Base-by-base conservation (phyloP, 257 asterid genomes). In the Henckelia pumila region DNA sequence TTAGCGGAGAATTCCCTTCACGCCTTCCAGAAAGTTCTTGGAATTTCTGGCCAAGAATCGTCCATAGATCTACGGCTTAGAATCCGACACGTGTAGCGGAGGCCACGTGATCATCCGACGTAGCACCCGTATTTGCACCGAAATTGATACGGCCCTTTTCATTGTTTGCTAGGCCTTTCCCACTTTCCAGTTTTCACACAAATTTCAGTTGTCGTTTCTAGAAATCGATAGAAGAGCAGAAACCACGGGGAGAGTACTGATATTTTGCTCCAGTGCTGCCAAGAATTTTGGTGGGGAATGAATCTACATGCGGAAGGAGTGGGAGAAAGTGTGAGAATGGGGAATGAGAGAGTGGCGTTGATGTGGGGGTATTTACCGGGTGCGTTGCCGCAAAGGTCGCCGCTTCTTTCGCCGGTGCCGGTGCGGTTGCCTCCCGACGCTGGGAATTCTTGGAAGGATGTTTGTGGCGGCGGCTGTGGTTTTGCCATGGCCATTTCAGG, bases 301-400 rank as follows among this genome's bases (percentile, higher is more conserved):
- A 74, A 83, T 68, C 83, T 85, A 55, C 77, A 76, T 82, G 82
- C 84, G 76, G 88, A 73, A 75, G 86, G 85, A 81, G 80, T 70
- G 71, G 87, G 75, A 69, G 88, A 84, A 80, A 76, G 57, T 77
- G 68, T 68, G 87, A 73, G 67, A 67, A 81, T 73, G 90, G 84
- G 73, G 77, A 47, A 5, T 16, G 91, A 83, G 40, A 83, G 79
- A 35, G 33, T 81, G 66, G 93, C 91, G 53, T 82, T 75, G 44
- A 86, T 88, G 96, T 94, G 96, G 93, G 99, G 99, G 49, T 94
- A 94, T 71, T 72, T 94, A 75, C 99, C 98, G 3, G 98, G 99
- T 35, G 98, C 99, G 22, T 63, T 83, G 83, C 98, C 97, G 60
- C 95, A 94, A 76, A 83, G 93, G 76, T 74, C 97, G 61, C 98